These are phyloP conservation scores for Suhomyces sp. DNA, from an alignment of 805 yeast genomes.

Conservation along the genomic window DNA sequence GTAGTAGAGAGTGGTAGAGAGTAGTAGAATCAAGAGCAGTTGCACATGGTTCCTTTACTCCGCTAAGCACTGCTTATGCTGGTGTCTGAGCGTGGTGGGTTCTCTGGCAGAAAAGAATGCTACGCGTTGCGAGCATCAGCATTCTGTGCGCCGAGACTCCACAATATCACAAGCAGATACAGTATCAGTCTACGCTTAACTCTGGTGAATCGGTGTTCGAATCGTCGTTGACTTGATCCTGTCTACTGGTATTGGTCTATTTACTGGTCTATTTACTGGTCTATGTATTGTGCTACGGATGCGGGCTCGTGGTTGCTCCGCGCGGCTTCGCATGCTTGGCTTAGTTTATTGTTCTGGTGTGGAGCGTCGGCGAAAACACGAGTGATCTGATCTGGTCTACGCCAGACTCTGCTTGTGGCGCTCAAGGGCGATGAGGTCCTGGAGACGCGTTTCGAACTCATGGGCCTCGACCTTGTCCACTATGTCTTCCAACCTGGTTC, in stretches of 20 bases:
- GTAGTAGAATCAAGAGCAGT: too few species aligned
- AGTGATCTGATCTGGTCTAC: not conserved
- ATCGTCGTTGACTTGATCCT: not conserved
- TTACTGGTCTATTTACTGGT: not conserved
- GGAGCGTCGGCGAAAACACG: not conserved
- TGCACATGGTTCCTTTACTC: not conserved
- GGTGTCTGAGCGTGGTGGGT: not conserved
- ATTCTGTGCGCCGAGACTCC: not conserved
- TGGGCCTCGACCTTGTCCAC: constrained; percentile 34
- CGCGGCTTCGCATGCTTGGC: not conserved
- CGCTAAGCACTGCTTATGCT: not conserved
- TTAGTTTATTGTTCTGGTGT: not conserved
- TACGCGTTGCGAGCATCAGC: not conserved
- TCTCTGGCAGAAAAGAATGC: not conserved
- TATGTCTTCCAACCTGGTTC: constrained; percentile 32
- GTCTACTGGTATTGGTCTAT: not conserved
- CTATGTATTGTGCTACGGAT: not conserved
- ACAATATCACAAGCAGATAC: not conserved
- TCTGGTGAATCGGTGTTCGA: too few species aligned
- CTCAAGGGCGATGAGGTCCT: constrained; percentile 14
- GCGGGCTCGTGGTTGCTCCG: not conserved
- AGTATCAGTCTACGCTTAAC: too few species aligned
- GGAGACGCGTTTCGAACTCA: constrained; percentile 38
- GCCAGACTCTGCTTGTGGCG: not conserved
- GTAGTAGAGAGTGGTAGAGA: too few species aligned